Percentiles rank a stretch among this genome's conserved stretches.
Evolutionary conservation across 306 rosid species (phyloP).

Genomic region (Cicer pinnatifidum): DNA sequence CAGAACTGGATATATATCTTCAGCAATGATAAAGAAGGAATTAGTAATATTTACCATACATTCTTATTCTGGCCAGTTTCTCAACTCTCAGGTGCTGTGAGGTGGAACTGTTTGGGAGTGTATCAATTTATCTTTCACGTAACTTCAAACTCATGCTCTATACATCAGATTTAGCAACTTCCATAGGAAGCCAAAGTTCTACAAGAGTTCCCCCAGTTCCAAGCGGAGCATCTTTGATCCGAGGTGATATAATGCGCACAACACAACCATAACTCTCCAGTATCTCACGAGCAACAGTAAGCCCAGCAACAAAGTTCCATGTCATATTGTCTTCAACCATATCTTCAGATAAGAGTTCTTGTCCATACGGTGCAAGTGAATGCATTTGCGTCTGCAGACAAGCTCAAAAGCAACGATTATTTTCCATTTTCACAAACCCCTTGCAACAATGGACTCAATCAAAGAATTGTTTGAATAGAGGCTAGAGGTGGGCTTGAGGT

Average conservation of each 20-base stretch:
- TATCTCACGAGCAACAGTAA: constrained; percentile 91
- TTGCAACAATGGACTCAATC: constrained; percentile 31
- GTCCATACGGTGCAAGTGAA: constrained; percentile 85
- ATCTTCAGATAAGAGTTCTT: constrained; percentile 65
- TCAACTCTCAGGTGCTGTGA: constrained; percentile 1
- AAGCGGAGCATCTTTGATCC: constrained; percentile 74
- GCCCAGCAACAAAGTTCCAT: constrained; percentile 95
- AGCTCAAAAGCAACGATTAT: constrained; percentile 45
- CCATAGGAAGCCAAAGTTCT: constrained; percentile 89
- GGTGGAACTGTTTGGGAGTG: constrained; percentile 16
- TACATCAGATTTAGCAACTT: constrained; percentile 52
- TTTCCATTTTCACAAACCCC: constrained; percentile 35
- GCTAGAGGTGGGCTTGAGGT: constrained; percentile 7
- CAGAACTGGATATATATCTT: constrained; percentile 39
- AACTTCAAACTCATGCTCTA: constrained; percentile 48
- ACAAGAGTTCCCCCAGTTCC: constrained; percentile 95
- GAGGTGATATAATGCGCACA: constrained; percentile 84
- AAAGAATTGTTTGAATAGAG: constrained; percentile 12
- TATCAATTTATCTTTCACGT: constrained; percentile 32
- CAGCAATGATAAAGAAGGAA: constrained; percentile 23
- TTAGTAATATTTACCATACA: constrained; percentile 41
- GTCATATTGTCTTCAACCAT: constrained; percentile 94
- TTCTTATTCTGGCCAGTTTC: constrained; percentile 32
- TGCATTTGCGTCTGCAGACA: constrained; percentile 86
- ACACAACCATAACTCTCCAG: constrained; percentile 93